Conservation (phyloP, 148 eudicot genomes). For the Suaeda aralocaspica region DNA sequence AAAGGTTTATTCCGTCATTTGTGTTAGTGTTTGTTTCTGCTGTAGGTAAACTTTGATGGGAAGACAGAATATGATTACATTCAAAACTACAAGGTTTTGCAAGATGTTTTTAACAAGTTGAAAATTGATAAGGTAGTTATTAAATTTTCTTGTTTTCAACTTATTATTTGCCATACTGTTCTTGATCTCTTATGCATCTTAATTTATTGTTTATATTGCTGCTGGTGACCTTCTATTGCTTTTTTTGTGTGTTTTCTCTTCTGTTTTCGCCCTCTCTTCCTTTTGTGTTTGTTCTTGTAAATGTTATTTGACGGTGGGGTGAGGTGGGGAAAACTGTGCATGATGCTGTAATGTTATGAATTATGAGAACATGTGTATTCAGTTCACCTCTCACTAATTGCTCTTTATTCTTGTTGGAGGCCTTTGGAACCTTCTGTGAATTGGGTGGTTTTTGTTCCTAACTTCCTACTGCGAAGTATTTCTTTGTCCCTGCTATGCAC, state of each 20-base stretch:
- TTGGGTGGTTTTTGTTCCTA: background rate
- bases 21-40: constrained; percentile 10
- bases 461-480: background rate
- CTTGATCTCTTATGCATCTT: background rate
- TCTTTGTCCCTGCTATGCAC: background rate
- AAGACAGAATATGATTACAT: constrained; percentile 91
- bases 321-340: too few relatives aligned
- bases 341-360: too few relatives aligned
- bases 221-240: too few relatives aligned
- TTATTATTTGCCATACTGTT: background rate
- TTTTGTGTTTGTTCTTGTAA: too few relatives aligned
- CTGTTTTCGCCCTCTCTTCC: too few relatives aligned
- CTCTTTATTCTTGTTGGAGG: background rate
- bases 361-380: too few relatives aligned
- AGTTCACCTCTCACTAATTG: too few relatives aligned
- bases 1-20: background rate
- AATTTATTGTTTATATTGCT: background rate
- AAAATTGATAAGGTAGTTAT: constrained; percentile 72
- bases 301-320: background rate
- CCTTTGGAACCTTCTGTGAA: background rate
- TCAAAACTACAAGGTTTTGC: constrained; percentile 94
- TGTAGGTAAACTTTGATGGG: constrained; percentile 85
- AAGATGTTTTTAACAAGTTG: constrained; percentile 84
- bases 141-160: background rate
- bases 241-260: too few relatives aligned